Evolutionary conservation across 1,139 yeast genomes (phyloP).

Genomic region (Suhomyces taliae): DNA sequence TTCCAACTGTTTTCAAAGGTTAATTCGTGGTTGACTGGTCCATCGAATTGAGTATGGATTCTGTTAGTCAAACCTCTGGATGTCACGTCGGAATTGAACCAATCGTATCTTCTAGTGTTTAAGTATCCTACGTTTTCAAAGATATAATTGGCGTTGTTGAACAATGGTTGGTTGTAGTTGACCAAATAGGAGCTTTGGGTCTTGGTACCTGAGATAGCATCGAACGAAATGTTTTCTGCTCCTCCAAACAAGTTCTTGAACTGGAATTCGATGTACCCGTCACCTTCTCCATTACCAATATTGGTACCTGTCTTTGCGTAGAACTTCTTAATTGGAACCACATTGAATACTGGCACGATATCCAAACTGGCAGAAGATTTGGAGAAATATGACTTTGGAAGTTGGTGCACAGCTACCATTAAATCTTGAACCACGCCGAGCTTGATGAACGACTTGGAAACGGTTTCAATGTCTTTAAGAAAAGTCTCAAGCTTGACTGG

Average conservation of each 20-base stretch:
- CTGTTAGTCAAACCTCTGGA: constrained; percentile 61
- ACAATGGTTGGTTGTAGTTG: constrained; percentile 63
- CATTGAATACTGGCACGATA: constrained; percentile 55
- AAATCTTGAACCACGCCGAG: constrained; percentile 49
- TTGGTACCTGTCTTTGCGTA: constrained; percentile 90
- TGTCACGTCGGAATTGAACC: constrained; percentile 61
- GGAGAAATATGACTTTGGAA: constrained; percentile 26
- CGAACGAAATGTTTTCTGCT: constrained; percentile 75
- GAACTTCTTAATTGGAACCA: constrained; percentile 64
- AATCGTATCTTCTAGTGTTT: constrained; percentile 65
- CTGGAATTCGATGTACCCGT: constrained; percentile 80
- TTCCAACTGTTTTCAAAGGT: constrained; percentile 68
- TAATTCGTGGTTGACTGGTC: constrained; percentile 51
- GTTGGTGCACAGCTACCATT: constrained; percentile 38
- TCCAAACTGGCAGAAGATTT: constrained; percentile 29
- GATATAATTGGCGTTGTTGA: constrained; percentile 51
- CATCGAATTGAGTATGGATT: constrained; percentile 34
- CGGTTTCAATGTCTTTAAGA: constrained; percentile 40
- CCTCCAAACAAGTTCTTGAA: constrained; percentile 83
- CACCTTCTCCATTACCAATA: constrained; percentile 94
- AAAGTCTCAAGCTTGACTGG: constrained; percentile 37
- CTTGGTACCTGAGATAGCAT: constrained; percentile 77
- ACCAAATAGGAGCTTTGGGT: constrained; percentile 72
- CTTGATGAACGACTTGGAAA: constrained; percentile 41
- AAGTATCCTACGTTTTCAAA: constrained; percentile 56